phyloP scores from a whole-genome alignment of 2,329 filamentous ascomycete genomes.

The Neofusicoccum kwambonambiense region DNA sequence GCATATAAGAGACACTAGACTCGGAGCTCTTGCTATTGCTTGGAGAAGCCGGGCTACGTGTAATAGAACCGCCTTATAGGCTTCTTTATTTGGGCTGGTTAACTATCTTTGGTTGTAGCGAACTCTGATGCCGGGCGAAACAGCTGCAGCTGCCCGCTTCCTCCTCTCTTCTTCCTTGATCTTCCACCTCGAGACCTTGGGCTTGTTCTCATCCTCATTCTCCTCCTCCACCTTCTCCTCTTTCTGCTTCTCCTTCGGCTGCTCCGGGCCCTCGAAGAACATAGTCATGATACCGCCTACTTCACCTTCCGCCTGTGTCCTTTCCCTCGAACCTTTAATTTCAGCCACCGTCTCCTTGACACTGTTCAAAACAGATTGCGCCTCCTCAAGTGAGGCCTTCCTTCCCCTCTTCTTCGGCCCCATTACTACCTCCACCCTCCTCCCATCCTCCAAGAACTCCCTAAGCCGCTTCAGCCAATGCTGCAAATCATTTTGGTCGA shows the following conservation, averaged over 20 bases:
- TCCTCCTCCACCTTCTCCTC: constrained; percentile 19
- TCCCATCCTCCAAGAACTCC: constrained; percentile 71
- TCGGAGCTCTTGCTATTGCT: too few relatives aligned
- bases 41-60: too few relatives aligned
- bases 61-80: too few relatives aligned
- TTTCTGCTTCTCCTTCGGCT: constrained; percentile 22
- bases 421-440: constrained; percentile 71
- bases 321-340: constrained; percentile 29
- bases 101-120: not conserved
- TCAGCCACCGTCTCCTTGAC: constrained; percentile 48
- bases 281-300: constrained; percentile 34
- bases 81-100: not conserved
- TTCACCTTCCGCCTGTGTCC: constrained; percentile 28
- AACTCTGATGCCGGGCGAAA: not conserved
- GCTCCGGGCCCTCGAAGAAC: constrained; percentile 29
- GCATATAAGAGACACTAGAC: too few relatives aligned
- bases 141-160: not conserved
- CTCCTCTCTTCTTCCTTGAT: constrained; percentile 10
- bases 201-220: constrained; percentile 18
- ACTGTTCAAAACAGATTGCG: constrained; percentile 52
- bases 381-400: constrained; percentile 61
- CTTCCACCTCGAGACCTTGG: constrained; percentile 9
- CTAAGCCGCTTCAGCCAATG: constrained; percentile 66
- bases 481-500: constrained; percentile 71
- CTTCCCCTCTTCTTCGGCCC: constrained; percentile 65